Percentiles rank a stretch among this genome's conserved stretches.
Conservation (phyloP, 1,284 basidiomycete genomes). For the Trichosporon sp. region DNA sequence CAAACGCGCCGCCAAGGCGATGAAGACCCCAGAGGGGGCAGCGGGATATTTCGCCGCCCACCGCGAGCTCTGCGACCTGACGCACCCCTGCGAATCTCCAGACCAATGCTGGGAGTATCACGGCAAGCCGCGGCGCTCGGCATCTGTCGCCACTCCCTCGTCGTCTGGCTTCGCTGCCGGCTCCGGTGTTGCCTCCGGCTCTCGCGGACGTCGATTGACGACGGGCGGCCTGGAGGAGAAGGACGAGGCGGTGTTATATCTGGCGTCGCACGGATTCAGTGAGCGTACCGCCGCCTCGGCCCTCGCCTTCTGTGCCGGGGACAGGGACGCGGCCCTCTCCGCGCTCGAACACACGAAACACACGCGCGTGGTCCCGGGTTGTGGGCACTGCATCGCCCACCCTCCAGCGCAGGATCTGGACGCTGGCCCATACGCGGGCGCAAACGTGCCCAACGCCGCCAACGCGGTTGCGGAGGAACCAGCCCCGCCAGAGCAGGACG, state of each 20-base stretch:
- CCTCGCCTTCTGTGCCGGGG: background rate
- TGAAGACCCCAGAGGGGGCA: background rate
- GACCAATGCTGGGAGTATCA: constrained; percentile 6
- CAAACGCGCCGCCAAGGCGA: background rate
- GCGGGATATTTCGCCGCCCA: background rate
- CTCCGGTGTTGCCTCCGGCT: background rate
- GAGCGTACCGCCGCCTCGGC: background rate
- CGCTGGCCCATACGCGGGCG: background rate
- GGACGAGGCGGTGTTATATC: background rate
- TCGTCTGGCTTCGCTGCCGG: too few relatives aligned
- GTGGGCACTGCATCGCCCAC: background rate
- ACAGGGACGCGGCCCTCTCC: background rate
- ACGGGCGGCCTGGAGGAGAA: background rate
- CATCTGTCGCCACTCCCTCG: background rate
- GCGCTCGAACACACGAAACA: background rate
- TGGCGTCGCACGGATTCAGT: background rate
- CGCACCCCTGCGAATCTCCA: background rate
- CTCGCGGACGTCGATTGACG: background rate
- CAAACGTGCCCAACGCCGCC: background rate
- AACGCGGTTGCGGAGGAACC: background rate
- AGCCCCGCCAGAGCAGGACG: background rate
- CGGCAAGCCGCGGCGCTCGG: background rate
- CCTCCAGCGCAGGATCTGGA: background rate
- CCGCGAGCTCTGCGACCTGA: constrained; percentile 2
- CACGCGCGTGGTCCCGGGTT: background rate